phyloP scores from a whole-genome alignment of 257 asterid genomes.

The Hygrophila difformis region DNA sequence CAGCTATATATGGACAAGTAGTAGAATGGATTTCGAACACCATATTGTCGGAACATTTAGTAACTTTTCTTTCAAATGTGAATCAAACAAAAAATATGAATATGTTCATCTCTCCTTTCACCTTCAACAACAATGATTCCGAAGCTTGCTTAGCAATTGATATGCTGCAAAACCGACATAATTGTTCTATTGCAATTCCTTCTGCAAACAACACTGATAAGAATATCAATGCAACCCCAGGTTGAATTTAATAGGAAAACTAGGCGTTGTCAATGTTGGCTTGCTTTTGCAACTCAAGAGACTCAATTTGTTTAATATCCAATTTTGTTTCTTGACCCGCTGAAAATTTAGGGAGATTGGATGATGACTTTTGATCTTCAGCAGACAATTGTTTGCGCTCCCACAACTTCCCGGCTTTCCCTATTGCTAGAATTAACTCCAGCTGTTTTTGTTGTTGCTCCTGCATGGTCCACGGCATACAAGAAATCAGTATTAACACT shows the following conservation, averaged over 20 bases:
- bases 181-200: neutral
- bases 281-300: slow-evolving; percentile 24
- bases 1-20: no score
- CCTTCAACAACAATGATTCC: no score
- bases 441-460: slow-evolving; percentile 84
- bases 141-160: no score
- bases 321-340: slow-evolving; percentile 3
- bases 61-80: no score
- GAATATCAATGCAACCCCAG: neutral
- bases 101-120: no score
- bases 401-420: slow-evolving; percentile 25
- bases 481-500: no score
- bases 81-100: no score
- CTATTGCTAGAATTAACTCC: slow-evolving; percentile 51
- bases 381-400: slow-evolving; percentile 8
- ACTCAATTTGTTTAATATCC: slow-evolving; percentile 25
- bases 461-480: slow-evolving; percentile 24
- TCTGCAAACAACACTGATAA: neutral
- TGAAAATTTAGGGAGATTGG: slow-evolving; percentile 12
- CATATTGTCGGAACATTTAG: no score
- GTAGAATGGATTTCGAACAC: no score
- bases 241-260: neutral
- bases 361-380: slow-evolving; percentile 13
- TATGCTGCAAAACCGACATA: no score
- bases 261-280: slow-evolving; percentile 19